phyloP scores from a whole-genome alignment of 345 rosid genomes.

The Moringa oleifera region DNA sequence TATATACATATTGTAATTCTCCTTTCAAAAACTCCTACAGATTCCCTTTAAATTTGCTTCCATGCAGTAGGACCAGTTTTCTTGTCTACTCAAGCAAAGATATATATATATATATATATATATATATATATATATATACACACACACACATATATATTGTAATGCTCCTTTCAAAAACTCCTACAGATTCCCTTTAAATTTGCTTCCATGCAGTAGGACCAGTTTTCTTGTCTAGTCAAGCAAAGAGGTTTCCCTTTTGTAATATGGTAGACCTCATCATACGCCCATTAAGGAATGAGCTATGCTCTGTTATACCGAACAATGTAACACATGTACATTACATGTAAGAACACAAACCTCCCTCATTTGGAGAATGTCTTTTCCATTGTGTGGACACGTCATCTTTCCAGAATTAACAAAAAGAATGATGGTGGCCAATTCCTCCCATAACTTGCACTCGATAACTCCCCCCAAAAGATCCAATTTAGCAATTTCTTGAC shows the following conservation, averaged over 20 bases:
- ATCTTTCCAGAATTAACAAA: conserved; percentile 44
- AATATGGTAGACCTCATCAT: not conserved
- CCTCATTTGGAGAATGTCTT: conserved; percentile 42
- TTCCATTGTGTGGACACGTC: conserved; percentile 43
- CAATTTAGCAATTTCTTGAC: conserved; percentile 47
- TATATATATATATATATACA: too few relatives aligned
- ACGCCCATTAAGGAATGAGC: not conserved
- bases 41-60: too few relatives aligned
- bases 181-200: too few relatives aligned
- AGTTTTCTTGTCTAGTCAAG: too few relatives aligned
- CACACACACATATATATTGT: too few relatives aligned
- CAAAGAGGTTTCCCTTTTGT: not conserved
- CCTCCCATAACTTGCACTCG: conserved; percentile 65
- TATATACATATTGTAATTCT: too few relatives aligned
- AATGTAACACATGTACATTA: not conserved
- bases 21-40: too few relatives aligned
- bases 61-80: too few relatives aligned
- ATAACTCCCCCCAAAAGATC: conserved; percentile 43
- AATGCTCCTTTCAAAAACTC: too few relatives aligned
- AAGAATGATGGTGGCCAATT: conserved; percentile 36
- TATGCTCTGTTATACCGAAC: not conserved
- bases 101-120: too few relatives aligned
- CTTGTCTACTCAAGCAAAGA: too few relatives aligned
- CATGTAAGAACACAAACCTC: conserved; percentile 41
- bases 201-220: too few relatives aligned